Evolutionary conservation across 2,329 filamentous ascomycete species (phyloP).

Genomic region (Fusarium sp.): DNA sequence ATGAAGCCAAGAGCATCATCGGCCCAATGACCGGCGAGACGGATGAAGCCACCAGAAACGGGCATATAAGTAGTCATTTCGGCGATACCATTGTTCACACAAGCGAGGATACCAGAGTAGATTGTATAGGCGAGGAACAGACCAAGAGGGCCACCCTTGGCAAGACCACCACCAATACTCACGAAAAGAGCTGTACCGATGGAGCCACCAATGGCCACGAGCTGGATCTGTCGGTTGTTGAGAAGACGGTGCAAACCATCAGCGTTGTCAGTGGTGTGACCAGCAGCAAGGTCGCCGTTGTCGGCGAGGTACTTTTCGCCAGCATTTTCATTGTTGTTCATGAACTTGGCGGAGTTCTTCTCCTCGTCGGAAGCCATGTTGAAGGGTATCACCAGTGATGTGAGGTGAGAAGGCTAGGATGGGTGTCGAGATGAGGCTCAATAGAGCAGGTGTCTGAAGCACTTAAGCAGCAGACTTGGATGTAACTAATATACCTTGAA

Average conservation of each 20-base stretch:
- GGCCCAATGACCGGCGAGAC: slow-evolving; percentile 72
- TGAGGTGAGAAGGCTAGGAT: neutral
- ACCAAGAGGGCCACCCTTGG: slow-evolving; percentile 57
- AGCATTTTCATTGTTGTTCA: slow-evolving; percentile 37
- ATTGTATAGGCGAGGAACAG: slow-evolving; percentile 69
- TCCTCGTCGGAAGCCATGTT: slow-evolving; percentile 45
- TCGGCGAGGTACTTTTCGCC: slow-evolving; percentile 36
- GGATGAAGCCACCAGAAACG: slow-evolving; percentile 71
- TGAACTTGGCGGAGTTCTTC: slow-evolving; percentile 46
- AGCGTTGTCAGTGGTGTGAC: slow-evolving; percentile 47
- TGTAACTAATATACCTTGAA: slow-evolving; percentile 21
- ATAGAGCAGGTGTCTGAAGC: slow-evolving; percentile 33
- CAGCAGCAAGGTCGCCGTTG: slow-evolving; percentile 42
- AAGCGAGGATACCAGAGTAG: slow-evolving; percentile 65
- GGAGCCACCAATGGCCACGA: slow-evolving; percentile 68
- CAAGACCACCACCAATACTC: slow-evolving; percentile 67
- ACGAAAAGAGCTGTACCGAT: slow-evolving; percentile 70
- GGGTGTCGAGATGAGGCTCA: slow-evolving; percentile 27
- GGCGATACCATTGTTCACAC: slow-evolving; percentile 73
- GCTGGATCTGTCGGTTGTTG: slow-evolving; percentile 66
- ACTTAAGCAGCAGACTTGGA: slow-evolving; percentile 39
- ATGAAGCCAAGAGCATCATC: slow-evolving; percentile 73
- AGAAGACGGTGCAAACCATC: slow-evolving; percentile 60
- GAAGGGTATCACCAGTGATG: slow-evolving; percentile 16
- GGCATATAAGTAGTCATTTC: slow-evolving; percentile 74